These are phyloP conservation scores for Bisporella sp. DNA, from an alignment of 2,329 filamentous ascomycete genomes.

Conservation along the genomic window DNA sequence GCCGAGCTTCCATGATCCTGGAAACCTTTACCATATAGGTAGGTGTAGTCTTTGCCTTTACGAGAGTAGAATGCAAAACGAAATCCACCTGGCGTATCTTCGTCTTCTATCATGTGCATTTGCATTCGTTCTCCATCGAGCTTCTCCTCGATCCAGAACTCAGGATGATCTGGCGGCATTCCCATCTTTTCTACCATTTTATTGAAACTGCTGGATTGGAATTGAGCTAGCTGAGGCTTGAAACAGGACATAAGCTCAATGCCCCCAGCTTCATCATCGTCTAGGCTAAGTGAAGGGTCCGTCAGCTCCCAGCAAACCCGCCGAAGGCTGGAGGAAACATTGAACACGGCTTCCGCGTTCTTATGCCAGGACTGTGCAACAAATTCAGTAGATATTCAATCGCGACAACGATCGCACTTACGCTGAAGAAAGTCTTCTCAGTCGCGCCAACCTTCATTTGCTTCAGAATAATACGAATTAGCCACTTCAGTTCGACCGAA, in stretches of 20 bases:
- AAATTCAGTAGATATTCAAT: background rate
- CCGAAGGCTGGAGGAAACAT: conserved; percentile 81
- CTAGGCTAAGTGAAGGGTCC: conserved; percentile 64
- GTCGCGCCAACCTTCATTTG: conserved; percentile 70
- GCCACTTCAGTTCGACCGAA: conserved; percentile 86
- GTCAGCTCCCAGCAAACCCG: conserved; percentile 92
- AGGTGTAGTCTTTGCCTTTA: conserved; percentile 94
- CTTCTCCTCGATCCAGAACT: conserved; percentile 98
- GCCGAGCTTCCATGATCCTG: conserved; percentile 60
- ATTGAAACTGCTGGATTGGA: conserved; percentile 76
- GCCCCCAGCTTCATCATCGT: conserved; percentile 61
- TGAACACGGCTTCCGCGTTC: conserved; percentile 73
- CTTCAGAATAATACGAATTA: conserved; percentile 86
- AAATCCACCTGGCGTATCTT: conserved; percentile 58
- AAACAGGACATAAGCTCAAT: conserved; percentile 90
- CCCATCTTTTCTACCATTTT: conserved; percentile 66
- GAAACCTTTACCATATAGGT: conserved; percentile 78
- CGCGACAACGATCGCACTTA: conserved; percentile 6
- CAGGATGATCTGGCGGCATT: conserved; percentile 59
- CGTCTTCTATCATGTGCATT: conserved; percentile 78
- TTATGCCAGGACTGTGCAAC: conserved; percentile 71
- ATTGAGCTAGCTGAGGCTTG: conserved; percentile 90
- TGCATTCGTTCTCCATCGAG: conserved; percentile 96
- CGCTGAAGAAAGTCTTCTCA: conserved; percentile 78
- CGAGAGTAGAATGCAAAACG: conserved; percentile 88